phyloP scores from a whole-genome alignment of 2,329 filamentous ascomycete species.

The Aspergillaceae sp. region DNA sequence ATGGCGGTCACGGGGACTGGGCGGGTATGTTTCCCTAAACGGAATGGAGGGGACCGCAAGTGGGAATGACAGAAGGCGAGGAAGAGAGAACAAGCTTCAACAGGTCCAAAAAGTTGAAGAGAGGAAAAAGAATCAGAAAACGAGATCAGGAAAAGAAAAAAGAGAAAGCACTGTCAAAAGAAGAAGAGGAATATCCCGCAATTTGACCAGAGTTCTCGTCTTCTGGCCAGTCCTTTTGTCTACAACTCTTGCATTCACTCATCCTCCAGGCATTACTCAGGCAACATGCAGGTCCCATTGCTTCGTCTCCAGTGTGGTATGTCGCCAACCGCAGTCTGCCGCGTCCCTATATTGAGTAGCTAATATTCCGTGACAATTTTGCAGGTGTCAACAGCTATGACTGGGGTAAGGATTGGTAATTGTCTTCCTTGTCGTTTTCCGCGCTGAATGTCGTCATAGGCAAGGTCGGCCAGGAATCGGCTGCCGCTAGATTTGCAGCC shows the following conservation, averaged over 20 bases:
- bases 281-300: conserved; percentile 65
- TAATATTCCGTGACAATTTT: conserved; percentile 4
- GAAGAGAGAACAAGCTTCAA: not conserved
- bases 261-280: conserved; percentile 1
- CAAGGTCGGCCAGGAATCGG: conserved; percentile 79
- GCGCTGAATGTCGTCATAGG: conserved; percentile 42
- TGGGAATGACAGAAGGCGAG: not conserved
- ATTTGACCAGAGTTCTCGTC: not conserved
- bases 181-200: not conserved
- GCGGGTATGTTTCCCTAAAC: not conserved
- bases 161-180: not conserved
- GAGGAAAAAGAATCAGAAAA: not conserved
- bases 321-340: conserved; percentile 5
- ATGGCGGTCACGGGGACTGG: conserved; percentile 4
- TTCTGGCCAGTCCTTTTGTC: not conserved
- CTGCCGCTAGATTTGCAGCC: conserved; percentile 80
- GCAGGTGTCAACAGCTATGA: conserved; percentile 94
- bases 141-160: not conserved
- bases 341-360: not conserved
- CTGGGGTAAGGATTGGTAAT: conserved; percentile 57
- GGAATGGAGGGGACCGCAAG: conserved; percentile 6
- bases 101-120: not conserved
- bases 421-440: conserved; percentile 17
- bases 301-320: conserved; percentile 62
- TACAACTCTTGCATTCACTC: not conserved